Percentiles rank a stretch among this genome's conserved stretches.
Evolutionary conservation across 2,329 filamentous ascomycete species (phyloP).

Genomic region (Knufia petricola): DNA sequence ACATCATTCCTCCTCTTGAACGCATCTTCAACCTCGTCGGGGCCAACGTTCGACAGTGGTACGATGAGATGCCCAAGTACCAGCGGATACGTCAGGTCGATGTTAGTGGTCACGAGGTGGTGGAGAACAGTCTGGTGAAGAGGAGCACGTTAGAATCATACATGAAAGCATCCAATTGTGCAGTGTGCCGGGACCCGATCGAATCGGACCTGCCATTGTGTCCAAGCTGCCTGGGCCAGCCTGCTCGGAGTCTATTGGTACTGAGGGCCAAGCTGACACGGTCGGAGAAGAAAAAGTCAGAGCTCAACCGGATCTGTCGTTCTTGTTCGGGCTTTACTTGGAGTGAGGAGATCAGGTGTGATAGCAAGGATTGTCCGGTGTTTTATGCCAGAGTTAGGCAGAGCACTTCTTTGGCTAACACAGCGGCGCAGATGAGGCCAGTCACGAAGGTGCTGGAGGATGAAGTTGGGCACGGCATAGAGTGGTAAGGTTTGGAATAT

Average conservation of each 20-base stretch:
- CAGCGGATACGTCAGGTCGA: constrained; percentile 62
- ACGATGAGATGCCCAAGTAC: constrained; percentile 90
- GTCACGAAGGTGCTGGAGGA: constrained; percentile 30
- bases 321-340: constrained; percentile 67
- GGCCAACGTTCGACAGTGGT: constrained; percentile 84
- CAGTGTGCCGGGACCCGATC: constrained; percentile 61
- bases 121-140: constrained; percentile 26
- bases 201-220: constrained; percentile 33
- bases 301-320: constrained; percentile 64
- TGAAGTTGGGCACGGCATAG: constrained; percentile 27
- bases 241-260: constrained; percentile 51
- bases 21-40: constrained; percentile 95
- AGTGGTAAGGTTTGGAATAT: constrained; percentile 26
- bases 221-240: constrained; percentile 27
- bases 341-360: constrained; percentile 71
- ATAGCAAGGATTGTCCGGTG: constrained; percentile 84
- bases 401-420: constrained; percentile 29
- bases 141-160: constrained; percentile 88
- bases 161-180: constrained; percentile 68
- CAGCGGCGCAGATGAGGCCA: constrained; percentile 29
- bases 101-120: constrained; percentile 24
- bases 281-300: constrained; percentile 54
- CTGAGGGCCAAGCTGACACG: constrained; percentile 53
- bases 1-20: constrained; percentile 86
- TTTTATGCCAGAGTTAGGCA: constrained; percentile 55